Evolutionary conservation across 1,284 basidiomycete genomes (phyloP).

Genomic region (Cutaneotrichosporon spelunceum): DNA sequence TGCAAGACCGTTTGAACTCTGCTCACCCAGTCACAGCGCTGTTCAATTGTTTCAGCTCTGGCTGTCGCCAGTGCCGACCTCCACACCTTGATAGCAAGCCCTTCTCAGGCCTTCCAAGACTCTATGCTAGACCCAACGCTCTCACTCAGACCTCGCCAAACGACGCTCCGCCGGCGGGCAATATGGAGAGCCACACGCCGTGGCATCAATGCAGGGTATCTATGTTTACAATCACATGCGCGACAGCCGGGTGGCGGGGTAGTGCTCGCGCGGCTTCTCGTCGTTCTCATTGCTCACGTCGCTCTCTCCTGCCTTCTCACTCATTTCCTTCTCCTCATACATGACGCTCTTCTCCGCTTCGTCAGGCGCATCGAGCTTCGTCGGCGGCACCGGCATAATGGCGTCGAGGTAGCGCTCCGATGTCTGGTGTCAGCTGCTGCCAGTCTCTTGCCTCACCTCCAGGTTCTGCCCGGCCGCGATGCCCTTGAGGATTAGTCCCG

Average conservation of each 20-base stretch:
- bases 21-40: no score
- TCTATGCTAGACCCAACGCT: no score
- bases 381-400: conserved; percentile 33
- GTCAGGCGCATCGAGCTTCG: conserved; percentile 15
- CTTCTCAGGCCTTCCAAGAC: no score
- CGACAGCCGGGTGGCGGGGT: neutral
- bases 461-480: conserved; percentile 50
- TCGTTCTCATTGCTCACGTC: conserved; percentile 1
- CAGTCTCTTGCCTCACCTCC: conserved; percentile 20
- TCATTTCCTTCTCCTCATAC: conserved; percentile 8
- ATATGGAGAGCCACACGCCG: no score
- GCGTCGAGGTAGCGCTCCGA: conserved; percentile 41
- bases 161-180: no score
- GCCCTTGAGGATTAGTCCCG: conserved; percentile 46
- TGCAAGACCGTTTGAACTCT: no score
- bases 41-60: no score
- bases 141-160: no score
- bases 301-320: neutral
- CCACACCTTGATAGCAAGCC: no score
- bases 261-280: conserved; percentile 3
- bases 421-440: conserved; percentile 19
- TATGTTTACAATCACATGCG: conserved; percentile 6
- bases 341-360: conserved; percentile 1
- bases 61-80: no score
- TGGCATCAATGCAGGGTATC: conserved; percentile 13